phyloP scores from a whole-genome alignment of 2,329 filamentous ascomycete species.

The Gyromitra esculenta region DNA sequence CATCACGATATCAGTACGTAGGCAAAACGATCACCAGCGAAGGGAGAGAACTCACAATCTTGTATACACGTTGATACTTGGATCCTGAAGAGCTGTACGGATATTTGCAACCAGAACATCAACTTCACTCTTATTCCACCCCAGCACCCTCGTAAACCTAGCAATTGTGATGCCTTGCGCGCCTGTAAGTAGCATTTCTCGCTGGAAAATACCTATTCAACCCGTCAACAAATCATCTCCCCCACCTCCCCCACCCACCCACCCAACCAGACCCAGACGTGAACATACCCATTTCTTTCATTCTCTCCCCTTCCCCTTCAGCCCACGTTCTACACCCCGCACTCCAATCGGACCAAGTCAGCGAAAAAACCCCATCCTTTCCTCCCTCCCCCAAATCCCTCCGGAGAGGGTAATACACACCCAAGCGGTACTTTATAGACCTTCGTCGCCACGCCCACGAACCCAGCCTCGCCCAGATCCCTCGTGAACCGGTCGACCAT shows the following conservation, averaged over 20 bases:
- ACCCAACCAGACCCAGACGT: not conserved
- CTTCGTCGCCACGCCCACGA: slow-evolving; percentile 65
- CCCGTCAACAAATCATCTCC: slow-evolving; percentile 9
- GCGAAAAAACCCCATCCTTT: slow-evolving; percentile 9
- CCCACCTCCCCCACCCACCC: not conserved
- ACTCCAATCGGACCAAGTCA: slow-evolving; percentile 27
- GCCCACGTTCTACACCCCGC: slow-evolving; percentile 43
- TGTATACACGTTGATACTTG: slow-evolving; percentile 33
- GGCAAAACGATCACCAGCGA: not conserved
- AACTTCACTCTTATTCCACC: slow-evolving; percentile 47
- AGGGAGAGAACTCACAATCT: slow-evolving; percentile 29
- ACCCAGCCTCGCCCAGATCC: slow-evolving; percentile 62
- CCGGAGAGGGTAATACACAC: slow-evolving; percentile 1
- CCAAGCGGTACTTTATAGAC: slow-evolving; percentile 68
- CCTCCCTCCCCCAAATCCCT: not conserved
- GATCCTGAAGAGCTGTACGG: slow-evolving; percentile 42
- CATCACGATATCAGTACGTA: not conserved
- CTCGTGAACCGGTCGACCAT: slow-evolving; percentile 51
- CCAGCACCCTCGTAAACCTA: slow-evolving; percentile 54
- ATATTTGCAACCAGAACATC: slow-evolving; percentile 48
- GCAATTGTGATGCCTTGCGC: slow-evolving; percentile 56
- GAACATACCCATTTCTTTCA: slow-evolving; percentile 51
- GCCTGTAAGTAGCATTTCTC: slow-evolving; percentile 43
- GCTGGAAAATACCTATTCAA: slow-evolving; percentile 52
- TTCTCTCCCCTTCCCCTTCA: slow-evolving; percentile 41